Conservation (phyloP, 495 filamentous ascomycete genomes). For the Aspergillus saccharolyticus region DNA sequence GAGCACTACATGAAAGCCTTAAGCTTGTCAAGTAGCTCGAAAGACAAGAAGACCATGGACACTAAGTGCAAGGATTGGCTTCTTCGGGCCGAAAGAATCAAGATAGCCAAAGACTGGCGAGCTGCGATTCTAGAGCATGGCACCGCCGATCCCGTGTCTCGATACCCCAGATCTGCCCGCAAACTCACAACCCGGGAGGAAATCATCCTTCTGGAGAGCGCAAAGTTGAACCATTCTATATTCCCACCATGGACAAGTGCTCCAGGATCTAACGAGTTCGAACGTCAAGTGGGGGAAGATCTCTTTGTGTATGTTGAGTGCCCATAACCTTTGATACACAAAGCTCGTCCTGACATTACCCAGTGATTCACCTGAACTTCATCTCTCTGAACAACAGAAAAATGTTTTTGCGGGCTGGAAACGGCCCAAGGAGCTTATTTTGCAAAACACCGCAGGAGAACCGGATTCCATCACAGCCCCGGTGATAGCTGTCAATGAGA, state of each 20-base stretch:
- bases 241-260: slow-evolving; percentile 76
- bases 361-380: slow-evolving; percentile 64
- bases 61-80: slow-evolving; percentile 63
- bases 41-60: slow-evolving; percentile 56
- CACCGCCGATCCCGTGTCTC: slow-evolving; percentile 18
- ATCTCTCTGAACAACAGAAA: slow-evolving; percentile 66
- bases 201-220: slow-evolving; percentile 69
- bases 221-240: slow-evolving; percentile 69
- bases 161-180: slow-evolving; percentile 49
- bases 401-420: slow-evolving; percentile 77
- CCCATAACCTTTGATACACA: neutral
- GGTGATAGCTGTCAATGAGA: slow-evolving; percentile 49
- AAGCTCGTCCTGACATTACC: slow-evolving; percentile 22
- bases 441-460: slow-evolving; percentile 8
- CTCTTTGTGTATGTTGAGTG: slow-evolving; percentile 50
- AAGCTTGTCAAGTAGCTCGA: slow-evolving; percentile 41
- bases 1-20: slow-evolving; percentile 76
- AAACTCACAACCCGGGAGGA: slow-evolving; percentile 66
- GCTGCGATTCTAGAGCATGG: slow-evolving; percentile 18
- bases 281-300: slow-evolving; percentile 27
- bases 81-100: slow-evolving; percentile 67
- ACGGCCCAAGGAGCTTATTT: slow-evolving; percentile 57
- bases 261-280: slow-evolving; percentile 53
- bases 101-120: slow-evolving; percentile 41
- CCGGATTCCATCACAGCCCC: slow-evolving; percentile 17